phyloP scores from a whole-genome alignment of 176 grass and related monocot species.

The Carex scoparia region DNA sequence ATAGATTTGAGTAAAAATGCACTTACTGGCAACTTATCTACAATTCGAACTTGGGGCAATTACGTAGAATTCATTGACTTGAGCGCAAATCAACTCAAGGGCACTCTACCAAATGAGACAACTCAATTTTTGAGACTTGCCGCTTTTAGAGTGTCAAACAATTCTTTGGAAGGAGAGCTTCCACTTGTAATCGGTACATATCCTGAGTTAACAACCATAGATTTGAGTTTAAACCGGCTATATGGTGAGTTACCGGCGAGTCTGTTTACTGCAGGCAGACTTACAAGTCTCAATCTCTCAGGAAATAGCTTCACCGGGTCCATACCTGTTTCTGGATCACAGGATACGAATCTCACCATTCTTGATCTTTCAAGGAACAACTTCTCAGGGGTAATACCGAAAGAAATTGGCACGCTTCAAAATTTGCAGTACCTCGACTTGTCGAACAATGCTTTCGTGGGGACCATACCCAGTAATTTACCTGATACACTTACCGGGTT shows the following conservation, averaged over 20 bases:
- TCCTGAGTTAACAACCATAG: slow-evolving; percentile 59
- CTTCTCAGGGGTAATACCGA: slow-evolving; percentile 62
- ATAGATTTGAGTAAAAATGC: slow-evolving; percentile 79
- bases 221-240: slow-evolving; percentile 76
- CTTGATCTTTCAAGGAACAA: slow-evolving; percentile 92
- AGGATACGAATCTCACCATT: slow-evolving; percentile 46
- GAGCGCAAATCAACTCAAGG: slow-evolving; percentile 66
- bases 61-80: slow-evolving; percentile 73
- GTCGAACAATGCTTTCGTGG: slow-evolving; percentile 61
- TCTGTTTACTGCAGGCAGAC: slow-evolving; percentile 55
- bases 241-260: slow-evolving; percentile 48
- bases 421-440: slow-evolving; percentile 65
- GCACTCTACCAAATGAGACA: slow-evolving; percentile 69
- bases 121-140: slow-evolving; percentile 83
- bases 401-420: slow-evolving; percentile 49
- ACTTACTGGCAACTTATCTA: slow-evolving; percentile 73
- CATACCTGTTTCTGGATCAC: slow-evolving; percentile 42
- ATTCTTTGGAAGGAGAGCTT: slow-evolving; percentile 57
- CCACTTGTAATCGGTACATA: slow-evolving; percentile 64
- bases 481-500: slow-evolving; percentile 56
- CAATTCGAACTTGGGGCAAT: slow-evolving; percentile 75
- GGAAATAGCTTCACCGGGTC: slow-evolving; percentile 54
- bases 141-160: slow-evolving; percentile 69
- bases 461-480: slow-evolving; percentile 63
- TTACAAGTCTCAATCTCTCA: slow-evolving; percentile 76